These are phyloP conservation scores for Penicillium desertorum DNA, from an alignment of 495 filamentous ascomycete species.

Conservation along the genomic window DNA sequence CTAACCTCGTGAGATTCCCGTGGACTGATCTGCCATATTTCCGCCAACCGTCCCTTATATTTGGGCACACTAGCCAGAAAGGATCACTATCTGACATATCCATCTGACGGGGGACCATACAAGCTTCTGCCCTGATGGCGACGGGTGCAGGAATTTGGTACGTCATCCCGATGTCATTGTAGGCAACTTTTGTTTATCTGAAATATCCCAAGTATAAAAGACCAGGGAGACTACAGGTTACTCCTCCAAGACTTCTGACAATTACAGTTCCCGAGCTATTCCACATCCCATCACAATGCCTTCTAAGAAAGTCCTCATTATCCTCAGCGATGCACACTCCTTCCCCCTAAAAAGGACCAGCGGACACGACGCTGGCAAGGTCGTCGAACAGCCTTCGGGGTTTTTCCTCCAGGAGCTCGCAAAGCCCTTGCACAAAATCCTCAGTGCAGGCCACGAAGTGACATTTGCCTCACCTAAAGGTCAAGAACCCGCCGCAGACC, in stretches of 20 bases:
- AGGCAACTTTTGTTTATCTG: neutral
- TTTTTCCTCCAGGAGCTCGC: conserved; percentile 49
- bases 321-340: conserved; percentile 40
- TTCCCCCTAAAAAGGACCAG: conserved; percentile 36
- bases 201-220: neutral
- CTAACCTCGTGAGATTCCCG: no score
- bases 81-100: no score
- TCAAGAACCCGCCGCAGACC: conserved; percentile 35
- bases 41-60: no score
- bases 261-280: no score
- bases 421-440: conserved; percentile 39
- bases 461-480: conserved; percentile 43
- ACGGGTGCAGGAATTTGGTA: conserved; percentile 42
- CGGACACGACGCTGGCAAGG: conserved; percentile 25
- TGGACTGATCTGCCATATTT: no score
- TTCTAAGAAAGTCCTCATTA: conserved; percentile 41
- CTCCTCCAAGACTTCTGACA: no score
- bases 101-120: no score
- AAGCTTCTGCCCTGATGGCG: no score
- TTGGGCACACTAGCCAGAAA: no score
- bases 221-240: neutral
- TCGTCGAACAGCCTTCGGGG: conserved; percentile 38
- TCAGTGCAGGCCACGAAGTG: conserved; percentile 37
- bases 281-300: conserved; percentile 3
- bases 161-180: neutral